Evolutionary conservation across 2,329 filamentous ascomycete species (phyloP), one percentile per base, ranked within the genome.

Genomic region (Ophiostoma sp.): DNA sequence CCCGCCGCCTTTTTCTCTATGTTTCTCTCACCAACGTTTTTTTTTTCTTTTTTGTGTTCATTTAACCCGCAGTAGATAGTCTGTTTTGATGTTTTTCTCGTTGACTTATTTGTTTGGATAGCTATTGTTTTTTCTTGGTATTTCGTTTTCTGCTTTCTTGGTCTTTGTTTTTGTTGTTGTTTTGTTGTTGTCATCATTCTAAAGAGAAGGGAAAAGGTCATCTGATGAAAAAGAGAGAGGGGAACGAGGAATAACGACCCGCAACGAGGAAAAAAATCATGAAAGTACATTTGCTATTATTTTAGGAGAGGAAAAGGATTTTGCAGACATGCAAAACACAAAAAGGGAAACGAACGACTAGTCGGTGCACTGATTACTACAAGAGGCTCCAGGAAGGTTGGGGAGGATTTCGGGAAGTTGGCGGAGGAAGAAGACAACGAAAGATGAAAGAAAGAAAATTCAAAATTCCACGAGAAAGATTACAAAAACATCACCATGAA

Each of bases 11-110:
- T 59, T 28, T 5, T 15, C 7, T n/a, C 17, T 42, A 36, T 39
- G 59, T 39, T 63, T 63, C 22, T 36, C 17, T 25, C 25, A 15
- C 22, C 28, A 15, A 55, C 25, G 50, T 28, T 52, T n/a, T 52
- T 52, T n/a, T n/a, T 28, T 52, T n/a, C 25, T 52, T n/a, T n/a
- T 63, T 50, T 63, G 33, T 11, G 17, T 33, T 64, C 17, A 42
- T 61, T 42, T 61, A 7, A 48, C 52, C 31, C 15, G 25, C 36
- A 70, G 39, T 71, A 71, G 69, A 63, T 64, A 71, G 69, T 64
- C n/a, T 22, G 6, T 61, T 69, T 36, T 50, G 50, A n/a, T 55
- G 71, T 59, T 9, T 39, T 42, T 66, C 64, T 59, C 52, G 12
- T 33, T n/a, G 25, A 19, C 6, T 69, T 19, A 9, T 69, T 64